Evolutionary conservation across 495 filamentous ascomycete species (phyloP), one percentile per base, ranked within the genome.

Genomic region (Chaetomium cochliodes): DNA sequence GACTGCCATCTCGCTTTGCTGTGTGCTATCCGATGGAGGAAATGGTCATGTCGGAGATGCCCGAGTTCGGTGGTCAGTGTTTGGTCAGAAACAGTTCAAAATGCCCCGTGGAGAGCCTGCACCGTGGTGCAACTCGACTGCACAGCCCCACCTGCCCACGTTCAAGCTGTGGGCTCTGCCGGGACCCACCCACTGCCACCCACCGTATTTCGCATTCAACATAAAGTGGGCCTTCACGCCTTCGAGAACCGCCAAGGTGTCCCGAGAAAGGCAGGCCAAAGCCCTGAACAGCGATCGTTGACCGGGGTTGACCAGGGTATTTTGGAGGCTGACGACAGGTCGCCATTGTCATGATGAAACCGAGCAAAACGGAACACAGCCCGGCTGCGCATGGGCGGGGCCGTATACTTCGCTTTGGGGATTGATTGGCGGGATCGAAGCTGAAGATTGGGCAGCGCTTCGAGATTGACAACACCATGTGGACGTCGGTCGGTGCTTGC

Each of bases 161-260:
- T 13, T 3, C 13, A 15, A 15, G 9, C 2, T 52, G 13, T 12
- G 26, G 50, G 12, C 50, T 52, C 50, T 16, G 50, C 50, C 12
- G 23, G 50, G 52, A 12, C 61, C 66, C 59, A 51, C 50, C n/a
- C n/a, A n/a, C n/a, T n/a, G n/a, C n/a, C n/a, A n/a, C n/a, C n/a
- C 56, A 20, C 30, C 62, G 62, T 64, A 63, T 60, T 66, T 69
- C 63, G 66, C 62, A 62, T 67, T 30, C 23, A 30, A 22, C 3
- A 2, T 13, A 0, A 7, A 33, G 50, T 62, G 60, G 52, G 49
- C 12, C 44, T 57, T 63, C 47, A 50, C 42, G 49, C 12, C 44
- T 57, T 63, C 47, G 25, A 63, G 39, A 22, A 39, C 9, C 2
- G 33, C 33, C 33, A 37, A 37, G 33, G 33, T n/a, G 9, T 30